These are phyloP conservation scores for Flaveria ramosissima DNA, from an alignment of 129 eudicot species.

Conservation along the genomic window DNA sequence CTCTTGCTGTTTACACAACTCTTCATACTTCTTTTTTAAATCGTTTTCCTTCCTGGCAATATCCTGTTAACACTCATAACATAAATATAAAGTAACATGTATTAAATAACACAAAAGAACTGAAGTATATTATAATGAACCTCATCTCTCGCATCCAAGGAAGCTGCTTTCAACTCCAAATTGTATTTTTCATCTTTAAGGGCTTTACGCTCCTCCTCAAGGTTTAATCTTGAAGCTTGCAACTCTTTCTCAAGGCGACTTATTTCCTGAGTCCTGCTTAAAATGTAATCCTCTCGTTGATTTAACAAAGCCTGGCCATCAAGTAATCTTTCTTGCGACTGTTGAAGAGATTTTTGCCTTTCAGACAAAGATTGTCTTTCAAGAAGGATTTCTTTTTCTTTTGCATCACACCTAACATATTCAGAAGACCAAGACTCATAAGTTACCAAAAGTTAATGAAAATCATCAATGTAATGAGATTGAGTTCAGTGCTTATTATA, in stretches of 20 bases:
- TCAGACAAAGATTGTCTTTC: constrained; percentile 80
- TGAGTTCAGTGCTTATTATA: constrained; percentile 5
- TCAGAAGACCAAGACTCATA: background rate
- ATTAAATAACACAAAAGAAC: constrained; percentile 5
- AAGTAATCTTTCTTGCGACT: constrained; percentile 64
- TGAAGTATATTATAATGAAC: constrained; percentile 29
- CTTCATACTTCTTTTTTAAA: constrained; percentile 69
- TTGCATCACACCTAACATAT: constrained; percentile 65
- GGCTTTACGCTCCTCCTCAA: constrained; percentile 51
- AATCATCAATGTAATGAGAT: background rate
- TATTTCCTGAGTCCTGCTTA: constrained; percentile 56
- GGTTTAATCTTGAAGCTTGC: constrained; percentile 46
- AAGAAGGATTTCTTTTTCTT: constrained; percentile 70
- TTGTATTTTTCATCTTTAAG: constrained; percentile 53
- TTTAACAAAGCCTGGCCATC: constrained; percentile 85
- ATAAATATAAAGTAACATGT: background rate
- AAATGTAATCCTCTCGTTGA: constrained; percentile 74
- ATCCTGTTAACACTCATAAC: constrained; percentile 51
- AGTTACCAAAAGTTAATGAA: constrained; percentile 6
- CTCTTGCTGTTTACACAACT: constrained; percentile 50
- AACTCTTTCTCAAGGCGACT: constrained; percentile 69
- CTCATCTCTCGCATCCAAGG: constrained; percentile 76
- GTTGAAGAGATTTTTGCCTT: constrained; percentile 72
- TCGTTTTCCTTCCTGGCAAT: constrained; percentile 52
- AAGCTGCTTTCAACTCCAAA: constrained; percentile 52